These are phyloP conservation scores for Cordia subcordata DNA, from an alignment of 257 asterid species.

Conservation along the genomic window DNA sequence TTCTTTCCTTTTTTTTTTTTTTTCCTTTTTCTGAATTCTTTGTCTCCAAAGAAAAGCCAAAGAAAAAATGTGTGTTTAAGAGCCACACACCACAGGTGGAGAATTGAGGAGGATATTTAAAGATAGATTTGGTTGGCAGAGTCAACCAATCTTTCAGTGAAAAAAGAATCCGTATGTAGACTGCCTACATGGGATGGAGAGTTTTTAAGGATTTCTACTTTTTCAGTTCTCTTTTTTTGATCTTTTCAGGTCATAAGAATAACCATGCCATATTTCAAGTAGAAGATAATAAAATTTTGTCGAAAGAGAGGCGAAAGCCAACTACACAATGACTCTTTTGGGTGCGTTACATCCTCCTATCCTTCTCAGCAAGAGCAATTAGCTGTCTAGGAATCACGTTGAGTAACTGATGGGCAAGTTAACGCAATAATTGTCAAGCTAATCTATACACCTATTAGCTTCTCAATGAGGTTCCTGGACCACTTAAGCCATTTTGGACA, in stretches of 20 bases:
- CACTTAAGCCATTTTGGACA: too few relatives aligned
- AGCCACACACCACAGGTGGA: constrained; percentile 23
- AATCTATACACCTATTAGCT: too few relatives aligned
- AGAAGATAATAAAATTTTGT: constrained; percentile 33
- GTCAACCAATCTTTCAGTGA: constrained; percentile 60
- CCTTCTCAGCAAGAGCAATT: too few relatives aligned
- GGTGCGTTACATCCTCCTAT: too few relatives aligned
- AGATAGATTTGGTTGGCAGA: constrained; percentile 35
- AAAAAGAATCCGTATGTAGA: constrained; percentile 60
- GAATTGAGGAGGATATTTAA: constrained; percentile 48
- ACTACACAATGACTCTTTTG: too few relatives aligned
- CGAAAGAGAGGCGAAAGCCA: constrained; percentile 8
- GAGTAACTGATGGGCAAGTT: too few relatives aligned
- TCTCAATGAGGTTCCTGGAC: too few relatives aligned
- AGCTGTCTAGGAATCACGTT: too few relatives aligned
- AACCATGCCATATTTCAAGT: constrained; percentile 34
- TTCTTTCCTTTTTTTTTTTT: background rate
- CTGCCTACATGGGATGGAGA: constrained; percentile 43
- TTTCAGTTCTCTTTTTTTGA: constrained; percentile 12
- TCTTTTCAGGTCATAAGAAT: constrained; percentile 24
- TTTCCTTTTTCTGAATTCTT: constrained; percentile 8
- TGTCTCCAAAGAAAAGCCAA: constrained; percentile 11
- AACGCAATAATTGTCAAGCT: too few relatives aligned
- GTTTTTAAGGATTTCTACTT: constrained; percentile 19
- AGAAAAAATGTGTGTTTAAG: constrained; percentile 12